A percentile compares a stretch with the other conserved stretches of the same genome.
Evolutionary conservation across 2,329 filamentous ascomycete species (phyloP).

Genomic region (Botrytis deweyae): DNA sequence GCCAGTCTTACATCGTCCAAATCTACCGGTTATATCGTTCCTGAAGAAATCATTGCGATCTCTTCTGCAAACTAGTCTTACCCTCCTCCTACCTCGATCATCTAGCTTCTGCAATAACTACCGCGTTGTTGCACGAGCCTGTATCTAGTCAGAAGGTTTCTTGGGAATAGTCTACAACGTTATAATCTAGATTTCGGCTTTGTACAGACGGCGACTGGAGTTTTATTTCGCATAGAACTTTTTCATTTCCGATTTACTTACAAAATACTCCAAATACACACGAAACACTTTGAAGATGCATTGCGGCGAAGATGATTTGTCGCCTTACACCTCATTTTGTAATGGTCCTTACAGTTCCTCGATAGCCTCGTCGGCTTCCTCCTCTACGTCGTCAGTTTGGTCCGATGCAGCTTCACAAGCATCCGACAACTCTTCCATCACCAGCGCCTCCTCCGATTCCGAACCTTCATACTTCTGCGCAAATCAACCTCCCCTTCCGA

Average conservation of each 20-base stretch:
- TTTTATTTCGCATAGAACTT: constrained; percentile 33
- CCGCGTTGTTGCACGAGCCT: constrained; percentile 41
- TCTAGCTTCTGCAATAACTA: constrained; percentile 43
- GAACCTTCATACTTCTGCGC: constrained; percentile 47
- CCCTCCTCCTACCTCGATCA: constrained; percentile 46
- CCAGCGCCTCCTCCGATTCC: constrained; percentile 53
- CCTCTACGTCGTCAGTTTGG: constrained; percentile 75
- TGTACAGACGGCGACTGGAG: constrained; percentile 58
- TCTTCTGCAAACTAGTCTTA: constrained; percentile 43
- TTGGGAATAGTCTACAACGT: constrained; percentile 43
- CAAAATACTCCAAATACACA: constrained; percentile 43
- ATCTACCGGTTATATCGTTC: constrained; percentile 58
- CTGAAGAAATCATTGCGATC: constrained; percentile 47
- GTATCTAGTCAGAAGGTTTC: constrained; percentile 45
- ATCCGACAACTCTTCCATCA: constrained; percentile 66
- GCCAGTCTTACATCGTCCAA: constrained; percentile 55
- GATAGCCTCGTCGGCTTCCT: constrained; percentile 72
- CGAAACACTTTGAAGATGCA: constrained; percentile 53
- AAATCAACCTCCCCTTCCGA: constrained; percentile 39
- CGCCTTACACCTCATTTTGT: constrained; percentile 51
- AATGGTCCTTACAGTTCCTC: constrained; percentile 67
- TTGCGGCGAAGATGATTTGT: constrained; percentile 53
- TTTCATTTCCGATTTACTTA: constrained; percentile 3
- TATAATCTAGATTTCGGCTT: constrained; percentile 47
- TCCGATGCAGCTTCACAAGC: constrained; percentile 69